phyloP scores from a whole-genome alignment of 2,329 filamentous ascomycete genomes.

The Celoporthe dispersa region DNA sequence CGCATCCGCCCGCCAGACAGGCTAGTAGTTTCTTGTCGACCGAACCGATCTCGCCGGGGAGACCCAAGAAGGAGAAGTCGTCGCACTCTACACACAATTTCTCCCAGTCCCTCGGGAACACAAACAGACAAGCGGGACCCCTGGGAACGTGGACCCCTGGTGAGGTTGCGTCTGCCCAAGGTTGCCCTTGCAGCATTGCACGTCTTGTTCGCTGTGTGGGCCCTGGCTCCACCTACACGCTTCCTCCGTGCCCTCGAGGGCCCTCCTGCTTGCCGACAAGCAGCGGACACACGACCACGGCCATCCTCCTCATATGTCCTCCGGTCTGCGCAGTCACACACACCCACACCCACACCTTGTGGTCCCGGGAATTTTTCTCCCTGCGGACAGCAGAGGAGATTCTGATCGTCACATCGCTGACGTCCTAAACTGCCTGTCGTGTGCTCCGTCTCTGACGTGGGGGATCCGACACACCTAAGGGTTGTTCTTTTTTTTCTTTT shows the following conservation, averaged over 20 bases:
- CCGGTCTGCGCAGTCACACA: neutral
- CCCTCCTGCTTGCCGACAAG: neutral
- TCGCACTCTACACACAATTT: neutral
- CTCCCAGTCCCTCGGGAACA: neutral
- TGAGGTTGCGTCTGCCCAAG: constrained; percentile 1
- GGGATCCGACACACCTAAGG: constrained; percentile 11
- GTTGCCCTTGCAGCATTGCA: constrained; percentile 1
- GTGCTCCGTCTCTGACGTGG: constrained; percentile 15
- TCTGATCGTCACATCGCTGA: constrained; percentile 26
- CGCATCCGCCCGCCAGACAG: neutral
- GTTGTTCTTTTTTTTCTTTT: constrained; percentile 1
- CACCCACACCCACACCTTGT: constrained; percentile 7
- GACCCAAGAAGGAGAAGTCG: neutral
- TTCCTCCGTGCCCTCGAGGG: neutral
- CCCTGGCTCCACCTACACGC: neutral
- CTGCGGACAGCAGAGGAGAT: constrained; percentile 21
- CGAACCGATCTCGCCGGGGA: neutral
- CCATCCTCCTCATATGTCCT: neutral
- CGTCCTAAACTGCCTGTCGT: constrained; percentile 2
- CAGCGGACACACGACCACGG: neutral
- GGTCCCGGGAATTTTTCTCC: constrained; percentile 4
- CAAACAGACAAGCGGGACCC: neutral
- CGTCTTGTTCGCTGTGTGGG: neutral
- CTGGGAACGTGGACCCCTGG: neutral
- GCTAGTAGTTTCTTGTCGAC: neutral